Evolutionary conservation across 495 filamentous ascomycete genomes (phyloP), one percentile per base, ranked within the genome.

Genomic region (Oleoguttula mirabilis): DNA sequence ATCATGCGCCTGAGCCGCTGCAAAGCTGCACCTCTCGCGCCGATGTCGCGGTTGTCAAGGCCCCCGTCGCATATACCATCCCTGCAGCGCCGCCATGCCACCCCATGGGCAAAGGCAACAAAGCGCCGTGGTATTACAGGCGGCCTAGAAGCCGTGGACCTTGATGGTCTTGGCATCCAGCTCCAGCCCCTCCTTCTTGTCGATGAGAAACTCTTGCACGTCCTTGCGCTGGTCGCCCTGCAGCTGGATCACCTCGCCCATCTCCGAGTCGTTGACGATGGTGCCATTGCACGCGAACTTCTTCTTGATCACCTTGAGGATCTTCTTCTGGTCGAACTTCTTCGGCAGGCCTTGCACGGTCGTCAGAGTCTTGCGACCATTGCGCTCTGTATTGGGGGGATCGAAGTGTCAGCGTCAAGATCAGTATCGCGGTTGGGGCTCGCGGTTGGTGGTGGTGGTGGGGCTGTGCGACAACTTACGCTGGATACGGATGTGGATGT

Each of bases 281-380:
- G 90, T 98, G 77, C 90, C 90, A 96, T 98, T 98, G 87, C 90
- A 98, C 63, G 90, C 90, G 61, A 96, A 98, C 62, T 94, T 87
- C 77, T 96, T 96, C 79, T 96, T 96, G 76, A 96, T 90, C 67
- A 93, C 87, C 75, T 95, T 95, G 58, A 98, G 75, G 60, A 98
- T 94, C 72, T 95, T 95, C 78, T 95, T 96, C 68, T 87, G 87
- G 67, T 94, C 88, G 63, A 94, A 95, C 63, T 94, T 94, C 73
- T 86, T 86, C 42, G 90, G 87, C 50, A 98, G 77, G 66, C 90
- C 90, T 75, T 96, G 88, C 54, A 96, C 87, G 54, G 90, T 98
- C 51, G 90, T 98, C 84, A 98, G 77, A 68, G 90, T 96, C 77
- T 98, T 98, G 66, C 92, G 92, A 80, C 90, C 90, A 96, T 96